Conservation (phyloP, 352 stramenopile genomes). For the Globisporangium perplexum region DNA sequence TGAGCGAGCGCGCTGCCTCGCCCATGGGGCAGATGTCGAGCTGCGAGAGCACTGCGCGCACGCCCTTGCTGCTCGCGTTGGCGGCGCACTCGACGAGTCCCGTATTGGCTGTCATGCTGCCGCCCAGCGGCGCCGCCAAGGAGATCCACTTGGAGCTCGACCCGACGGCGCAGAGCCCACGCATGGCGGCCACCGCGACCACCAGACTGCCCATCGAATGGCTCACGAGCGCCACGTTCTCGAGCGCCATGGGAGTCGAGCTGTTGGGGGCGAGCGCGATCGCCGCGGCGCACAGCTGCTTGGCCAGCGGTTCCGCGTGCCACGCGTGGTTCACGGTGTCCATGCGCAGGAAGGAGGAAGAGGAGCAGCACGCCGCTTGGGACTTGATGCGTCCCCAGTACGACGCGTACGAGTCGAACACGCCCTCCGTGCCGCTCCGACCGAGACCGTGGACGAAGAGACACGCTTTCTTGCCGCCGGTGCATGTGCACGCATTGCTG, state of each 20-base stretch:
- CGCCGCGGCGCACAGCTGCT: constrained; percentile 18
- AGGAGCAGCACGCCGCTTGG: constrained; percentile 19
- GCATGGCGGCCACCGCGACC: constrained; percentile 18
- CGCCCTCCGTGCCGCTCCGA: neutral
- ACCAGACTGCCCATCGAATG: constrained; percentile 34
- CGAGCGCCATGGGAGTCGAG: constrained; percentile 2
- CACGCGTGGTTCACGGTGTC: constrained; percentile 23
- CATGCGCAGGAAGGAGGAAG: constrained; percentile 26
- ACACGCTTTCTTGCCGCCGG: neutral
- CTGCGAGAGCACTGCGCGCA: neutral
- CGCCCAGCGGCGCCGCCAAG: constrained; percentile 24
- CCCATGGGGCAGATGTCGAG: neutral
- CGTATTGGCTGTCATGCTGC: constrained; percentile 18
- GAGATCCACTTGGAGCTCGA: constrained; percentile 34
- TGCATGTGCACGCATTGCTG: neutral
- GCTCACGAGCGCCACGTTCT: constrained; percentile 6
- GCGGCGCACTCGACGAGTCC: constrained; percentile 7
- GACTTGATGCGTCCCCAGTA: constrained; percentile 22
- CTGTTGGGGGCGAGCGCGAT: constrained; percentile 10
- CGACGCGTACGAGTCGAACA: neutral
- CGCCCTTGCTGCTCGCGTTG: neutral
- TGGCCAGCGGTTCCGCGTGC: constrained; percentile 19
- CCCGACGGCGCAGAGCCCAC: constrained; percentile 22
- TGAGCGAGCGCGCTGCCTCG: neutral
- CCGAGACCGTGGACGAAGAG: neutral